These are phyloP conservation scores for Hawksworthiomyces lignivorus DNA, from an alignment of 2,329 filamentous ascomycete species.

Conservation along the genomic window DNA sequence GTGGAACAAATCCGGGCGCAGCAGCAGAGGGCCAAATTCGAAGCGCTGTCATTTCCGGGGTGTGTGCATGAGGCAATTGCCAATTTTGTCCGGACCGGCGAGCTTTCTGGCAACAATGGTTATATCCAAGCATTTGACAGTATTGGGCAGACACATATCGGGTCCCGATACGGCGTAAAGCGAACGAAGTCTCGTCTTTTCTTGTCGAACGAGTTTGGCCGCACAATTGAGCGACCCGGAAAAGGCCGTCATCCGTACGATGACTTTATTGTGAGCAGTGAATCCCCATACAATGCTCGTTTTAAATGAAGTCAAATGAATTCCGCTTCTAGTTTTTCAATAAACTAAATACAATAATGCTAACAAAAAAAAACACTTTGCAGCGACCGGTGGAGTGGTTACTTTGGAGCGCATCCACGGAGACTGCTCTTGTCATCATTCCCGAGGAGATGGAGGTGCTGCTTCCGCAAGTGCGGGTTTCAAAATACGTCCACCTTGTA, in stretches of 20 bases:
- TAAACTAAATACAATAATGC: too few relatives aligned
- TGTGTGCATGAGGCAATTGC: conserved; percentile 1
- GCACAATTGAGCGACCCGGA: conserved; percentile 30
- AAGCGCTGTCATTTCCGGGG: conserved; percentile 4
- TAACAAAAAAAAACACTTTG: too few relatives aligned
- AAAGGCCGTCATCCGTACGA: conserved; percentile 19
- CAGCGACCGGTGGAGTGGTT: conserved; percentile 51
- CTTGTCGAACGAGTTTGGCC: conserved; percentile 38
- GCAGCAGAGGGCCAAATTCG: background rate
- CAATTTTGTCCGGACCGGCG: conserved; percentile 8
- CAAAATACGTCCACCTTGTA: conserved; percentile 23
- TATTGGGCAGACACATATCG: conserved; percentile 6
- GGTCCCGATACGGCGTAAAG: conserved; percentile 3
- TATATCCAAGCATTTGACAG: conserved; percentile 2
- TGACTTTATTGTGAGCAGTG: conserved; percentile 27
- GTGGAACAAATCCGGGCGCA: conserved; percentile 43
- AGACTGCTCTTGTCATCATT: conserved; percentile 49
- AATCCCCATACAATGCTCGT: too few relatives aligned
- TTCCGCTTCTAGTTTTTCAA: background rate
- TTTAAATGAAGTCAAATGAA: too few relatives aligned
- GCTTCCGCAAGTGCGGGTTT: conserved; percentile 33
- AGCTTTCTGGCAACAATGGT: background rate
- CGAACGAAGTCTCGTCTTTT: conserved; percentile 21
- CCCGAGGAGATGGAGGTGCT: conserved; percentile 56
- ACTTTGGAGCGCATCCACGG: conserved; percentile 40